Base-by-base conservation (phyloP, 164 flowering plant species). In the Buxus sempervirens region DNA sequence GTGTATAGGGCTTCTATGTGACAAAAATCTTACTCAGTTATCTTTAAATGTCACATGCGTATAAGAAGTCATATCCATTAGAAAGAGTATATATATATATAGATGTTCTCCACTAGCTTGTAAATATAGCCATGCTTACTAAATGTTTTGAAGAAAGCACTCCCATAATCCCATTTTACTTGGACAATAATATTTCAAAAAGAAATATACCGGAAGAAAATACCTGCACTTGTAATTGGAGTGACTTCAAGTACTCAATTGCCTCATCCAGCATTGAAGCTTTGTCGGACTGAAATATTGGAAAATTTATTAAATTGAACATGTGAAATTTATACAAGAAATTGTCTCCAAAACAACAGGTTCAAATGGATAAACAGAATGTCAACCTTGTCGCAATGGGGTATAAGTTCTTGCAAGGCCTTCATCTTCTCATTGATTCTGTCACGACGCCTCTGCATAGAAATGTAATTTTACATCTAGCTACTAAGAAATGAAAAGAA, bases 221-320 rank as follows among this genome's bases (percentile, higher is more conserved):
- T 75, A 91, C 98, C 96, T 94, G 98, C 59, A 94, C 88, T 87
- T 94, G 98, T 72, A 86, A 45, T 75, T 94, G 98, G 53, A 94
- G 93, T 21, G 97, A 83, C 68, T 94, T 94, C 80, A 94, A 73
- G 79, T 94, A 90, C 77, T 91, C 96, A 62, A 94, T 91, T 42
- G 97, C 98, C 73, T 93, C 98, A 65, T 93, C 98, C 59, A 93
- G 75, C 95, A 93, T 90, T 28, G 98, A 93, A 67, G 98, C 98
- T 78, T 94, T 94, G 76, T 94, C 98, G 6, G 95, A 80, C 98
- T 94, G 86, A 55, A 66, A 64, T 60, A 41, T 23, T 62, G 32
- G 48, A 70, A 57, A n/a, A 54, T 18, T 60, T 20, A 26, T 53
- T n/a, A 6, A 57, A 22, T 24, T 24, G 27, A 42, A 54, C 49